Conservation (phyloP, 1,284 basidiomycete genomes). For the Trametes pubescens region DNA sequence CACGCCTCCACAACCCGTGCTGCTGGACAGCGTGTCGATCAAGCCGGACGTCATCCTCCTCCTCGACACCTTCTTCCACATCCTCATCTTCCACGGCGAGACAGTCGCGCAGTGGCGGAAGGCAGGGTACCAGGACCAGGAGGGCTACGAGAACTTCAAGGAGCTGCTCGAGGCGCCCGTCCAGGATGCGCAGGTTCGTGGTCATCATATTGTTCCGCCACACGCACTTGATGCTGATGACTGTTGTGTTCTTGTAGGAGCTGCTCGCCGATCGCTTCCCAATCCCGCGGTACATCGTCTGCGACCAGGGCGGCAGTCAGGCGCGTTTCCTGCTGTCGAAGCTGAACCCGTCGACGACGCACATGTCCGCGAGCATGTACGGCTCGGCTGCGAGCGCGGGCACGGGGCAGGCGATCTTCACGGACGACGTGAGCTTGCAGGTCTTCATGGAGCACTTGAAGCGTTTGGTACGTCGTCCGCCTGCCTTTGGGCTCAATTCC, state of each 20-base stretch:
- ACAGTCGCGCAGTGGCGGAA: conserved; percentile 98
- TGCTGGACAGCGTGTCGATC: conserved; percentile 98
- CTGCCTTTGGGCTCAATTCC: background rate
- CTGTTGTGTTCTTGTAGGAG: conserved; percentile 62
- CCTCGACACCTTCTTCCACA: conserved; percentile 99
- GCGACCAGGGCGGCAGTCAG: conserved; percentile 97
- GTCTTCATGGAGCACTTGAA: conserved; percentile 97
- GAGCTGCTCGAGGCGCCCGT: conserved; percentile 90
- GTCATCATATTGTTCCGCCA: background rate
- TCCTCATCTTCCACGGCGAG: conserved; percentile 99
- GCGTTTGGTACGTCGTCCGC: conserved; percentile 67
- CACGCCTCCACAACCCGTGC: conserved; percentile 87
- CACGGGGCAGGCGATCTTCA: conserved; percentile 94
- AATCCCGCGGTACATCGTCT: conserved; percentile 97
- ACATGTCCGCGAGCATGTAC: conserved; percentile 92
- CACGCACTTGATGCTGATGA: background rate
- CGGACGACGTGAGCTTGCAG: conserved; percentile 97
- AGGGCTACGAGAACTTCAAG: conserved; percentile 98
- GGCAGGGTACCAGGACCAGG: conserved; percentile 99
- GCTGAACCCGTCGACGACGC: conserved; percentile 97
- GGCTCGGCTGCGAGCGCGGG: conserved; percentile 71
- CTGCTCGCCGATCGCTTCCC: conserved; percentile 95
- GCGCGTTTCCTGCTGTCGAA: conserved; percentile 97
- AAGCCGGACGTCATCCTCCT: conserved; percentile 96
- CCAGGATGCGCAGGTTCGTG: conserved; percentile 73